phyloP scores from a whole-genome alignment of 2,329 filamentous ascomycete genomes.

The Didymella segeticola region DNA sequence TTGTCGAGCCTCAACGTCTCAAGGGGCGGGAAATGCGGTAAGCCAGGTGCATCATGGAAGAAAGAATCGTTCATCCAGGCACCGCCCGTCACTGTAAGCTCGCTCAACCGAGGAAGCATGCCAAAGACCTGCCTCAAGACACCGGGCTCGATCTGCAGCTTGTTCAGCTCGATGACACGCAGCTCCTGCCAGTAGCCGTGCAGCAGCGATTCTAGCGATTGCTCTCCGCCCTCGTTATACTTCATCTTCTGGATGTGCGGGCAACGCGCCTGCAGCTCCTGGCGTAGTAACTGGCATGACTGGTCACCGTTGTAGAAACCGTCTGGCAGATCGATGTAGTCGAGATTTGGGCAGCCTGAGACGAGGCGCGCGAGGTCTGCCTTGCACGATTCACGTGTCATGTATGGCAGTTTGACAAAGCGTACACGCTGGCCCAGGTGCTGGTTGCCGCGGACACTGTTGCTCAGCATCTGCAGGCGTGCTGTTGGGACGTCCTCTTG shows the following conservation, averaged over 20 bases:
- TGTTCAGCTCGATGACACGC: conserved; percentile 74
- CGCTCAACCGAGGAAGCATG: conserved; percentile 70
- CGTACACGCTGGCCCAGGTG: conserved; percentile 73
- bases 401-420: conserved; percentile 90
- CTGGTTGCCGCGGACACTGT: conserved; percentile 80
- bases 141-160: conserved; percentile 72
- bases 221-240: conserved; percentile 79
- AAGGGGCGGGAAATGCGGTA: conserved; percentile 77
- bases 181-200: conserved; percentile 72
- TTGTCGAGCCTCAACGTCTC: conserved; percentile 76
- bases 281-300: conserved; percentile 74
- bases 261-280: conserved; percentile 85
- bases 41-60: conserved; percentile 69
- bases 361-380: conserved; percentile 84
- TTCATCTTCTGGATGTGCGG: conserved; percentile 88
- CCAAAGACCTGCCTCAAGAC: conserved; percentile 75
- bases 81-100: conserved; percentile 76
- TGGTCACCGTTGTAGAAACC: conserved; percentile 84
- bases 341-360: conserved; percentile 81
- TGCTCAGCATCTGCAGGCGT: conserved; percentile 78
- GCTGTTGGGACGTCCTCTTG: conserved; percentile 79
- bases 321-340: conserved; percentile 89
- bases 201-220: conserved; percentile 73
- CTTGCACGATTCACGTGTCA: conserved; percentile 88
- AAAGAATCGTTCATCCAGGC: conserved; percentile 76